Percentiles rank a stretch among this genome's conserved stretches.
These are phyloP conservation scores for Trypanosoma caninum DNA, from an alignment of 208 protist genomes.

Conservation along the genomic window DNA sequence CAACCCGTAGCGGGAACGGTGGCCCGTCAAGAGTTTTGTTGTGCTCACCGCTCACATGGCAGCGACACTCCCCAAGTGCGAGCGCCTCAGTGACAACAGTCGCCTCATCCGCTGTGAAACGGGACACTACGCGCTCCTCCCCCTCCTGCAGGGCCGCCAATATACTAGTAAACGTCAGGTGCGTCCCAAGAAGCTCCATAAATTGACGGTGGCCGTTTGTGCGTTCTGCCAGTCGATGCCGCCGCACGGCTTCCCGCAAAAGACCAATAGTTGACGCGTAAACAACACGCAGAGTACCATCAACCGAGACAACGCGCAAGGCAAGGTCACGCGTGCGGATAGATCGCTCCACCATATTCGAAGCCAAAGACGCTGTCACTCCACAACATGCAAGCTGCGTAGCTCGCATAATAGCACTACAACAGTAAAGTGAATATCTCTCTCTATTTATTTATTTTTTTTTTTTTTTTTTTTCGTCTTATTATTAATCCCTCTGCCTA, in stretches of 20 bases:
- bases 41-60: conserved; percentile 35
- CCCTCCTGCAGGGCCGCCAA: conserved; percentile 52
- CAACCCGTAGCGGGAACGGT: conserved; percentile 40
- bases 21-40: conserved; percentile 29
- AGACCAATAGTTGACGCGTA: conserved; percentile 45
- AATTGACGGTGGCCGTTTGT: conserved; percentile 35
- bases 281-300: conserved; percentile 40
- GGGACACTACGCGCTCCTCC: conserved; percentile 67
- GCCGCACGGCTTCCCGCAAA: conserved; percentile 46
- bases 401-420: background rate
- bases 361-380: background rate
- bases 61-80: conserved; percentile 74
- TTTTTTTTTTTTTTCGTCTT: too few species aligned
- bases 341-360: background rate
- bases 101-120: conserved; percentile 49
- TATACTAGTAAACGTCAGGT: conserved; percentile 68
- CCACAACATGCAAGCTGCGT: background rate
- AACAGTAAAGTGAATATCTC: background rate
- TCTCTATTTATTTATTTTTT: background rate
- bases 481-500: too few species aligned
- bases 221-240: conserved; percentile 44
- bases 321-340: conserved; percentile 67
- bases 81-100: conserved; percentile 57
- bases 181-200: conserved; percentile 55
- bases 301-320: conserved; percentile 41